Percentiles rank a stretch among this genome's conserved stretches.
phyloP scores from a whole-genome alignment of 139 green algal species.

The Picocystis salinarum region DNA sequence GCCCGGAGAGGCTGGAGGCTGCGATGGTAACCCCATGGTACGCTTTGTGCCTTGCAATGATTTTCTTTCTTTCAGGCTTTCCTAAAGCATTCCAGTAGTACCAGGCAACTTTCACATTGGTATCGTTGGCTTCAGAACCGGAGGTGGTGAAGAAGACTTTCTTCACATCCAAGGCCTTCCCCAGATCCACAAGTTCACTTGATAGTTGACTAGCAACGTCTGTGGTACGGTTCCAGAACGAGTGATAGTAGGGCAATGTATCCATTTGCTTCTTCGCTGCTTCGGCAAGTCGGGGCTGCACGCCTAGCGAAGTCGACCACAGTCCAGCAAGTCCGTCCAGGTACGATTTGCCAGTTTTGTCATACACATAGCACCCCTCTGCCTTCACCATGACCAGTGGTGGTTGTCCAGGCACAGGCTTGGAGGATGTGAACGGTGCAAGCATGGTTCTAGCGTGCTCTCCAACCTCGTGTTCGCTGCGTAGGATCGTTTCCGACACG shows the following conservation, averaged over 20 bases:
- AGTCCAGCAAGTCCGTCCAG: conserved; percentile 22
- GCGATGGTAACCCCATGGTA: conserved; percentile 19
- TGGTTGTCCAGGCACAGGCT: too few species aligned
- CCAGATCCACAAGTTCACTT: conserved; percentile 13
- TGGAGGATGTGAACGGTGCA: too few species aligned
- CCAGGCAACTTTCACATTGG: conserved; percentile 23
- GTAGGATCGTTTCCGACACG: too few species aligned
- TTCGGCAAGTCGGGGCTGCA: conserved; percentile 9
- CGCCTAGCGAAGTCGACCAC: conserved; percentile 16
- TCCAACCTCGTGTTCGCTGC: too few species aligned
- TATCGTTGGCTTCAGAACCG: conserved; percentile 23
- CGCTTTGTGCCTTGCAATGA: conserved; percentile 14
- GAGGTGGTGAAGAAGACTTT: conserved; percentile 25
- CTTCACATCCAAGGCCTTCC: conserved; percentile 11
- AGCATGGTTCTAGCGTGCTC: too few species aligned
- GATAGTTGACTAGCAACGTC: conserved; percentile 12
- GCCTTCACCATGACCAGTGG: conserved; percentile 6
- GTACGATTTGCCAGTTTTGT: conserved; percentile 17
- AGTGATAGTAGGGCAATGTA: conserved; percentile 22
- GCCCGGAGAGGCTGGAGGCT: conserved; percentile 16
- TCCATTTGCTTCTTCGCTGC: conserved; percentile 12
- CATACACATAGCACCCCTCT: conserved; percentile 16
- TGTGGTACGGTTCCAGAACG: conserved; percentile 23
- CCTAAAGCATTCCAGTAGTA: conserved; percentile 26
- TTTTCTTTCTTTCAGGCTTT: conserved; percentile 23